These are phyloP conservation scores for Paecilomyces sp. DNA, from an alignment of 2,329 filamentous ascomycete genomes.

Conservation along the genomic window DNA sequence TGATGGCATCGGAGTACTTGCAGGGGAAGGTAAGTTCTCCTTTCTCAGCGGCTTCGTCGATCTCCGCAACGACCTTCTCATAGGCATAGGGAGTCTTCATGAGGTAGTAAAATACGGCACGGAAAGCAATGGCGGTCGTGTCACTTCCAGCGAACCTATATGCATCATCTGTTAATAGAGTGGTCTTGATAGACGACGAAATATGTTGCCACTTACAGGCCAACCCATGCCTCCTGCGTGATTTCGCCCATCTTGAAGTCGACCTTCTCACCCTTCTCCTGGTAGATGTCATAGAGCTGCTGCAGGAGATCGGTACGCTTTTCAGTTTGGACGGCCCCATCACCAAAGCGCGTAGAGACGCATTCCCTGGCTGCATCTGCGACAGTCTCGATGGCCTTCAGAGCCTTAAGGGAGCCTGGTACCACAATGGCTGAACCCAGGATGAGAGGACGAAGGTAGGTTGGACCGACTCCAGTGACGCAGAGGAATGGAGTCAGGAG, in stretches of 20 bases:
- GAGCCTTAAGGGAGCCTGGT: slow-evolving; percentile 13
- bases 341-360: slow-evolving; percentile 16
- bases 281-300: slow-evolving; percentile 20
- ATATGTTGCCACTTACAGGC: slow-evolving; percentile 17
- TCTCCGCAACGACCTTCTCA: slow-evolving; percentile 23
- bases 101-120: slow-evolving; percentile 9
- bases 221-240: slow-evolving; percentile 18
- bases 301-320: slow-evolving; percentile 21
- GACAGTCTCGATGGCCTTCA: slow-evolving; percentile 19
- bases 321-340: slow-evolving; percentile 7
- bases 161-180: neutral
- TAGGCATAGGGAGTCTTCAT: slow-evolving; percentile 13
- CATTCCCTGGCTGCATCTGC: slow-evolving; percentile 15
- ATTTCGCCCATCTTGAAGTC: slow-evolving; percentile 23
- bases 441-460: slow-evolving; percentile 21
- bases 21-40: slow-evolving; percentile 5
- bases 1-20: slow-evolving; percentile 10
- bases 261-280: slow-evolving; percentile 19
- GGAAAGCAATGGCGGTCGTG: slow-evolving; percentile 10
- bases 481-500: slow-evolving; percentile 23
- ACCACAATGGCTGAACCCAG: slow-evolving; percentile 15
- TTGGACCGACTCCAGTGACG: slow-evolving; percentile 20
- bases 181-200: neutral
- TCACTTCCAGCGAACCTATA: slow-evolving; percentile 37
- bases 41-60: slow-evolving; percentile 9